Evolutionary conservation across 345 rosid genomes (phyloP).

Genomic region (Citrus sinensis): DNA sequence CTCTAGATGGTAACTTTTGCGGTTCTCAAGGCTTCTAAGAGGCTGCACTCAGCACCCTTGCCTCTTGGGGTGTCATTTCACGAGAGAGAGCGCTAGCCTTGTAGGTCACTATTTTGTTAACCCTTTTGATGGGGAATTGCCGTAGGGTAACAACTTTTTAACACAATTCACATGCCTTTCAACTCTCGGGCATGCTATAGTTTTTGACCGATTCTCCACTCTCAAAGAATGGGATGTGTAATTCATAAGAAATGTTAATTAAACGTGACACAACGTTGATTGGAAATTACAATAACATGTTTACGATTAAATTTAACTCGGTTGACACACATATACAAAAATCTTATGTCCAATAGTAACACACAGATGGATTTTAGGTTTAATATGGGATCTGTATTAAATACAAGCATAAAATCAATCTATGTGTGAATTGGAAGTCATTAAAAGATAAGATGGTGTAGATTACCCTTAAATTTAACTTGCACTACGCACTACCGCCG

Average conservation of each 20-base stretch:
- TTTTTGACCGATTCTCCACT: not conserved
- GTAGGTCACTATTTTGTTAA: not conserved
- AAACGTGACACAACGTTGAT: no score
- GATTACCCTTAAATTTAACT: no score
- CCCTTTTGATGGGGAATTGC: not conserved
- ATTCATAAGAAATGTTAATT: no score
- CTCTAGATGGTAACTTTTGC: not conserved
- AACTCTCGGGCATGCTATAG: not conserved
- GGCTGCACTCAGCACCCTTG: not conserved
- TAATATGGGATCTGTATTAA: no score
- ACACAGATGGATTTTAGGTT: no score
- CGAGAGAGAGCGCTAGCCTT: not conserved
- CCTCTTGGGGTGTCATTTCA: constrained; percentile 9
- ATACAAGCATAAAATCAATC: no score
- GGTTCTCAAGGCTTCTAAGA: constrained; percentile 2
- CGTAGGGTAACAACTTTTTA: not conserved
- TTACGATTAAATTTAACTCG: no score
- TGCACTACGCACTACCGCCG: no score
- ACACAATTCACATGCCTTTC: not conserved
- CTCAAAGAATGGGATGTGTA: not conserved
- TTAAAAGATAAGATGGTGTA: no score
- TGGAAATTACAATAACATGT: not conserved
- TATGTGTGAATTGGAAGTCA: no score
- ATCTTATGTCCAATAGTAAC: no score
- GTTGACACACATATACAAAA: no score